A percentile compares a stretch with the other conserved stretches of the same genome.
Evolutionary conservation across 345 rosid genomes (phyloP).

Genomic region (Hibiscus syriacus): DNA sequence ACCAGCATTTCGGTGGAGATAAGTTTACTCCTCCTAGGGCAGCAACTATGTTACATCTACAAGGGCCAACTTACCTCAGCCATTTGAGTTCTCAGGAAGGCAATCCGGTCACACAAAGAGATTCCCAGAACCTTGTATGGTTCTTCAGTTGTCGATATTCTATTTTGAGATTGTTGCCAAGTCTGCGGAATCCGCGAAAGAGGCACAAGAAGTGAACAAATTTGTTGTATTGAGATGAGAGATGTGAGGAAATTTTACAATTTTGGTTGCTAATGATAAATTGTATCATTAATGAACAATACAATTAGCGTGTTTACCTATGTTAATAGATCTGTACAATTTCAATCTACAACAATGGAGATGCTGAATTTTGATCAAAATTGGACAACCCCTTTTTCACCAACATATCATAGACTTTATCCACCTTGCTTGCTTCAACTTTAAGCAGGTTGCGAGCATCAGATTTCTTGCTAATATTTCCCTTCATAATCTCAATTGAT

Average conservation of each 20-base stretch:
- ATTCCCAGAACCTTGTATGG: conserved; percentile 52
- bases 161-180: conserved; percentile 52
- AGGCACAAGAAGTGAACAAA: too few relatives aligned
- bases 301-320: too few relatives aligned
- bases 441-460: conserved; percentile 75
- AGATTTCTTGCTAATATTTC: conserved; percentile 54
- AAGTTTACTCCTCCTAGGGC: too few relatives aligned
- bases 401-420: conserved; percentile 75
- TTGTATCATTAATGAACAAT: too few relatives aligned
- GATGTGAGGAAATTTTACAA: too few relatives aligned
- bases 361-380: background rate
- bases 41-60: background rate
- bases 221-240: too few relatives aligned
- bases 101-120: conserved; percentile 37
- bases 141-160: conserved; percentile 63
- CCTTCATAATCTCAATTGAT: conserved; percentile 54
- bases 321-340: too few relatives aligned
- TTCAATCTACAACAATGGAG: too few relatives aligned
- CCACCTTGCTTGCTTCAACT: conserved; percentile 74
- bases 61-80: conserved; percentile 15
- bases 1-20: too few relatives aligned
- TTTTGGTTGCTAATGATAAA: too few relatives aligned
- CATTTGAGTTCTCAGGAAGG: conserved; percentile 48
- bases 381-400: conserved; percentile 54
- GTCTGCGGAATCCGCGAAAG: conserved; percentile 47